A percentile compares a stretch with the other conserved stretches of the same genome.
These are phyloP conservation scores for Paecilomyces niveus DNA, from an alignment of 2,329 filamentous ascomycete species.

Conservation along the genomic window DNA sequence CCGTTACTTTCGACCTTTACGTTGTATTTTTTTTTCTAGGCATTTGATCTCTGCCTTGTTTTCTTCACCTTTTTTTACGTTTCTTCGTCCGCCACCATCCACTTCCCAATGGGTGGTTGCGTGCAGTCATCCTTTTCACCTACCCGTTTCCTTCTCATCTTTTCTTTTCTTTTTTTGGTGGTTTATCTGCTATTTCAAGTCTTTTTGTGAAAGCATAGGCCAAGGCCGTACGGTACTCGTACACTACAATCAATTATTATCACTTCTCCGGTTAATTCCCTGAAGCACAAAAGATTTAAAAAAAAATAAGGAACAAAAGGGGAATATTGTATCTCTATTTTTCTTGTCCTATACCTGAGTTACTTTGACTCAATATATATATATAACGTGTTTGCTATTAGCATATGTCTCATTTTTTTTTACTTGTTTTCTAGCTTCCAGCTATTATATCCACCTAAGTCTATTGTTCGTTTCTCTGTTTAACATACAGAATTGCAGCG, in stretches of 20 bases:
- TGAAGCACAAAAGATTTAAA: background rate
- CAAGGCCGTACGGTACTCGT: background rate
- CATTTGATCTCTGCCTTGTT: background rate
- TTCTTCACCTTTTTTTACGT: background rate
- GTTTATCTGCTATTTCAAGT: background rate
- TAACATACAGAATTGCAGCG: no score
- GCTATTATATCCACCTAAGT: no score
- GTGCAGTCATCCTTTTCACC: background rate
- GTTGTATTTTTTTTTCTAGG: background rate
- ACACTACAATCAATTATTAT: background rate
- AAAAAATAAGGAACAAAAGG: no score
- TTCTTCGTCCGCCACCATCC: background rate
- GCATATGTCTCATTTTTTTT: no score
- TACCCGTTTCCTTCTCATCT: slow-evolving; percentile 3
- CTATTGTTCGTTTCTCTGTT: no score
- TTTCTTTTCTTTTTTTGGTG: slow-evolving; percentile 4
- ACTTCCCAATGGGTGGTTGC: background rate
- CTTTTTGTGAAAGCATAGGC: background rate
- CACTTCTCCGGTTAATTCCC: background rate
- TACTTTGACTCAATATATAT: no score
- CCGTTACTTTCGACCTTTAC: background rate
- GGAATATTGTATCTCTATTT: no score
- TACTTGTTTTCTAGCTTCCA: no score
- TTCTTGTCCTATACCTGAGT: no score
- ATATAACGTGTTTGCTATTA: no score